Evolutionary conservation across 495 filamentous ascomycete species (phyloP), one percentile per base, ranked within the genome.

Genomic region (Podospora anserina): DNA sequence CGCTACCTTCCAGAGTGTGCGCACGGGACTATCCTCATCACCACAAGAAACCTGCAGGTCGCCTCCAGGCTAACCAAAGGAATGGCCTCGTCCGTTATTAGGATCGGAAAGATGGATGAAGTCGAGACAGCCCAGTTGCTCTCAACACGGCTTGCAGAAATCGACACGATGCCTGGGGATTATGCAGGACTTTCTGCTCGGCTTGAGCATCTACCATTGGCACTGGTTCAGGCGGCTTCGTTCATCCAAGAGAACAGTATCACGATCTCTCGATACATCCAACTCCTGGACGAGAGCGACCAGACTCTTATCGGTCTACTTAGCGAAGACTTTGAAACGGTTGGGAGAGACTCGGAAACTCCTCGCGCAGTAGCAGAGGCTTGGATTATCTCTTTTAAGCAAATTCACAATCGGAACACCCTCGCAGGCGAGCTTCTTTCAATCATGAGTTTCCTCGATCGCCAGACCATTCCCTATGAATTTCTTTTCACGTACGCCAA

Each of bases 211-310:
- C 75, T 85, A 3, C 84, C 83, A 5, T 74, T 87, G 6, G 84
- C 84, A 5, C 75, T 86, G 30, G 75, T 70, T 34, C 84, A 86
- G 67, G 84, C 84, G 4, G 75, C 81, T 15, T 76, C 82, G 9
- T 87, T 80, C 67, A 83, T 87, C 16, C 78, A 78, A 60, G 73
- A 79, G 66, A 84, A 80, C 30, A 32, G 39, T 6, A 73, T 82
- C 5, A 65, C 69, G 0, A 66, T 79, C 6, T 30, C 57, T 13
- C 39, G 70, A 5, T 84, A 83, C 61, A 72, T 84, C 11, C 56
- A 74, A 34, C 73, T 80, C 0, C 70, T 80, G 9, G 66, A 71
- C 5, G 49, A 72, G 15, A 71, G 68, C 32, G 72, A 78, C 28
- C 63, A 74, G 49, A 19, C 74, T 44, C 44, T 73, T 5, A 70